Conservation (phyloP, 768 basidiomycete species). For the Chalciporus piperatus region DNA sequence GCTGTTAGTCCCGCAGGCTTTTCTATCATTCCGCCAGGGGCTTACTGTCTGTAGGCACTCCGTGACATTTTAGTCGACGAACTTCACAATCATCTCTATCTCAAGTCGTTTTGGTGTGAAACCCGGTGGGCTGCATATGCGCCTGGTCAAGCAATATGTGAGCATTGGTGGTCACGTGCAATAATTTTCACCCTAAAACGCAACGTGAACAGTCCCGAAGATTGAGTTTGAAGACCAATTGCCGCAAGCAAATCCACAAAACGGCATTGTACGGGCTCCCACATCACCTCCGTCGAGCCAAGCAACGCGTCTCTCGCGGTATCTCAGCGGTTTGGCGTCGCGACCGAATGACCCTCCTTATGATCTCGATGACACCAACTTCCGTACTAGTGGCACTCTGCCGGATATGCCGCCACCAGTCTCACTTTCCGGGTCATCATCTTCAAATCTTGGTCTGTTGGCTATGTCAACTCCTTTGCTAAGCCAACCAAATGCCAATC, state of each 20-base stretch:
- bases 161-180: slow-evolving; percentile 31
- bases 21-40: not conserved
- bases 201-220: slow-evolving; percentile 49
- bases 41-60: slow-evolving; percentile 57
- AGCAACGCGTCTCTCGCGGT: slow-evolving; percentile 56
- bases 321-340: slow-evolving; percentile 59
- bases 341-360: slow-evolving; percentile 79
- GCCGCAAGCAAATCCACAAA: slow-evolving; percentile 20
- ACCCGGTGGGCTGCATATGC: slow-evolving; percentile 85
- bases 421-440: slow-evolving; percentile 23
- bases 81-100: slow-evolving; percentile 93
- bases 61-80: slow-evolving; percentile 94
- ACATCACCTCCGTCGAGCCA: slow-evolving; percentile 40
- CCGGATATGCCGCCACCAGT: slow-evolving; percentile 22
- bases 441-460: slow-evolving; percentile 22
- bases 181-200: slow-evolving; percentile 8
- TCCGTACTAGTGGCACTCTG: slow-evolving; percentile 17
- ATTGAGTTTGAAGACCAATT: slow-evolving; percentile 62
- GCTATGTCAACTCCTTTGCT: slow-evolving; percentile 17
- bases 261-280: slow-evolving; percentile 23
- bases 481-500: slow-evolving; percentile 46
- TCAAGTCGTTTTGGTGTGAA: slow-evolving; percentile 96
- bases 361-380: slow-evolving; percentile 50
- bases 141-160: slow-evolving; percentile 75
- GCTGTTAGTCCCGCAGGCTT: slow-evolving; percentile 48